These are phyloP conservation scores for Boletus edulis DNA, from an alignment of 768 basidiomycete genomes.

Conservation along the genomic window DNA sequence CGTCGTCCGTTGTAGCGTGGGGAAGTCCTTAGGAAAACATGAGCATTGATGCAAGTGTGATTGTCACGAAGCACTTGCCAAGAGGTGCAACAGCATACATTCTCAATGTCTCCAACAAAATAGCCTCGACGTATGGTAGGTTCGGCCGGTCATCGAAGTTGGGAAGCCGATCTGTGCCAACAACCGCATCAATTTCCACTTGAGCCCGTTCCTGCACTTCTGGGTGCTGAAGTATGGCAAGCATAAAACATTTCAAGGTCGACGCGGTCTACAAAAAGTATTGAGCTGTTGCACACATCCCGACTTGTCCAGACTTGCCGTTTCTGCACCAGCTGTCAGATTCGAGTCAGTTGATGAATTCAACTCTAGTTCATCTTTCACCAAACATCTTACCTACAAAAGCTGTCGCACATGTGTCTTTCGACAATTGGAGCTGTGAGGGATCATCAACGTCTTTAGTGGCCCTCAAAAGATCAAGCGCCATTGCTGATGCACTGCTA, in stretches of 20 bases:
- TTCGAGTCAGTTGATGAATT: background rate
- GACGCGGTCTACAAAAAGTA: constrained; percentile 7
- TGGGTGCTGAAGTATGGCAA: constrained; percentile 33
- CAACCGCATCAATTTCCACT: constrained; percentile 27
- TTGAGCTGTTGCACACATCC: background rate
- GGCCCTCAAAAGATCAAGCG: constrained; percentile 4
- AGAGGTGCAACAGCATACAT: constrained; percentile 27
- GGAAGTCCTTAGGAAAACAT: constrained; percentile 11
- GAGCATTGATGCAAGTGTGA: background rate
- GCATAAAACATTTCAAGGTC: constrained; percentile 24
- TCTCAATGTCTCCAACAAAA: constrained; percentile 29
- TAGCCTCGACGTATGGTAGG: constrained; percentile 30
- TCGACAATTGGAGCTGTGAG: constrained; percentile 9
- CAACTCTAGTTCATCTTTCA: background rate
- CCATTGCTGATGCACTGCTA: constrained; percentile 11
- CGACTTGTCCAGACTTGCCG: constrained; percentile 3
- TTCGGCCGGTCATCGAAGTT: constrained; percentile 18
- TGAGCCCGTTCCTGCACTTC: constrained; percentile 31
- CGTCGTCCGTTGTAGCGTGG: constrained; percentile 17
- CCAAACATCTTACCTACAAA: constrained; percentile 15
- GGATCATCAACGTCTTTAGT: constrained; percentile 1
- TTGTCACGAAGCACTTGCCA: constrained; percentile 10
- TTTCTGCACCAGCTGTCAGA: constrained; percentile 19
- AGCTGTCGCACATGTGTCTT: constrained; percentile 9
- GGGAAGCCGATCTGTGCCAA: constrained; percentile 30